Conservation (phyloP, 2,329 filamentous ascomycete species). For the Penicillium psychrosexuale region DNA sequence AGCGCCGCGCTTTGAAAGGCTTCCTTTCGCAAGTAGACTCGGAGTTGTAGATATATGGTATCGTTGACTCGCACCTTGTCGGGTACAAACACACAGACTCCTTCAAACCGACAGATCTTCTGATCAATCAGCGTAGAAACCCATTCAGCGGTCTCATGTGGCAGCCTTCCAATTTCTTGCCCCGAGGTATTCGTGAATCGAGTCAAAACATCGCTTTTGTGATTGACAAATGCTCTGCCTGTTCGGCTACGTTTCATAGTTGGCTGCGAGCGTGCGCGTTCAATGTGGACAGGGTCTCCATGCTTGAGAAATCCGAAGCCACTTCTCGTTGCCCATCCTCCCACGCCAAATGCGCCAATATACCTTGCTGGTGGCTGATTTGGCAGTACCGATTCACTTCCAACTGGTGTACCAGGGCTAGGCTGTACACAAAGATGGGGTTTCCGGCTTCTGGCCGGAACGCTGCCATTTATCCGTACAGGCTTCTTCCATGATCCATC, state of each 20-base stretch:
- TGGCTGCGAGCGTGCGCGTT: constrained; percentile 73
- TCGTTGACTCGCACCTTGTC: constrained; percentile 85
- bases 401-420: background rate
- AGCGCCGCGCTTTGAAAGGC: constrained; percentile 69
- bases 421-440: constrained; percentile 5
- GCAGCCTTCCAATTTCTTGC: constrained; percentile 79
- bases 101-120: constrained; percentile 81
- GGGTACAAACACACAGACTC: constrained; percentile 81
- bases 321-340: constrained; percentile 87
- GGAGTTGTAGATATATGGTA: constrained; percentile 86
- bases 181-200: constrained; percentile 79
- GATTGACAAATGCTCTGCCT: constrained; percentile 49
- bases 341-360: constrained; percentile 86
- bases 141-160: constrained; percentile 86
- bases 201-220: constrained; percentile 80
- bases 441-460: constrained; percentile 9
- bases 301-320: constrained; percentile 72
- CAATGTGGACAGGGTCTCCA: constrained; percentile 79
- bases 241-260: constrained; percentile 49
- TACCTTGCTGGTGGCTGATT: constrained; percentile 62
- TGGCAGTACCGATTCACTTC: constrained; percentile 13
- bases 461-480: constrained; percentile 4
- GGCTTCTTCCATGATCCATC: constrained; percentile 59
- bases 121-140: constrained; percentile 91
- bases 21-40: constrained; percentile 68